phyloP scores from a whole-genome alignment of 768 basidiomycete genomes.

The Pleurotus salmoneostramineus region DNA sequence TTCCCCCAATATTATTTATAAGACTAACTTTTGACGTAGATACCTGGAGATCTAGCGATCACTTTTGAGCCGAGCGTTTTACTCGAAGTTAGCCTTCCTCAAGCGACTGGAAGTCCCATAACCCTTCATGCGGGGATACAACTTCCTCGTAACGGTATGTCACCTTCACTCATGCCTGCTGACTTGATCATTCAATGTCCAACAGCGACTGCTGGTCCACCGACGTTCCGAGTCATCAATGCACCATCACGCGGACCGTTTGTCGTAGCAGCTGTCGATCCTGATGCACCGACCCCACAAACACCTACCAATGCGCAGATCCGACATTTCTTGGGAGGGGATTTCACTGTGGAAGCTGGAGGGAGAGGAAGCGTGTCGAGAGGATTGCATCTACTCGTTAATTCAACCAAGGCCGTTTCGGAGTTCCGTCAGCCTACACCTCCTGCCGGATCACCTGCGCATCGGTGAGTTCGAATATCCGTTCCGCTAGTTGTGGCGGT shows the following conservation, averaged over 20 bases:
- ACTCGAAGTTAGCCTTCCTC: too few relatives aligned
- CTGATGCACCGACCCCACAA: slow-evolving; percentile 49
- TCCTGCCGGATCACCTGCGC: slow-evolving; percentile 35
- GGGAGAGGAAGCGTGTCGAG: background rate
- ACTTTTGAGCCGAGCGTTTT: too few relatives aligned
- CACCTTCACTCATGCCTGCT: background rate
- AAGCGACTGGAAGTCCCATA: too few relatives aligned
- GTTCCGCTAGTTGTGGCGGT: background rate
- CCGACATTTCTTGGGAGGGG: slow-evolving; percentile 43
- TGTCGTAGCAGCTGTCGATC: slow-evolving; percentile 43
- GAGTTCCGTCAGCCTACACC: slow-evolving; percentile 38
- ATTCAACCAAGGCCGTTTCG: slow-evolving; percentile 36
- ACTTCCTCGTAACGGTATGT: too few relatives aligned
- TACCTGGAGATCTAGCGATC: too few relatives aligned
- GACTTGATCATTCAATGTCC: background rate
- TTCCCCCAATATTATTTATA: too few relatives aligned
- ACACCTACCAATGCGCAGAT: slow-evolving; percentile 36
- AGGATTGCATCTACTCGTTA: slow-evolving; percentile 17
- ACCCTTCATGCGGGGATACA: too few relatives aligned
- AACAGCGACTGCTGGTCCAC: slow-evolving; percentile 33
- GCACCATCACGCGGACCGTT: slow-evolving; percentile 31
- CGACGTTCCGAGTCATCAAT: slow-evolving; percentile 25
- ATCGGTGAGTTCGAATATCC: slow-evolving; percentile 26
- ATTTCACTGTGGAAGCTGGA: slow-evolving; percentile 19
- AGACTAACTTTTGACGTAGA: too few relatives aligned